phyloP scores from a whole-genome alignment of 2,329 filamentous ascomycete genomes.

The Fusarium mangiferae region DNA sequence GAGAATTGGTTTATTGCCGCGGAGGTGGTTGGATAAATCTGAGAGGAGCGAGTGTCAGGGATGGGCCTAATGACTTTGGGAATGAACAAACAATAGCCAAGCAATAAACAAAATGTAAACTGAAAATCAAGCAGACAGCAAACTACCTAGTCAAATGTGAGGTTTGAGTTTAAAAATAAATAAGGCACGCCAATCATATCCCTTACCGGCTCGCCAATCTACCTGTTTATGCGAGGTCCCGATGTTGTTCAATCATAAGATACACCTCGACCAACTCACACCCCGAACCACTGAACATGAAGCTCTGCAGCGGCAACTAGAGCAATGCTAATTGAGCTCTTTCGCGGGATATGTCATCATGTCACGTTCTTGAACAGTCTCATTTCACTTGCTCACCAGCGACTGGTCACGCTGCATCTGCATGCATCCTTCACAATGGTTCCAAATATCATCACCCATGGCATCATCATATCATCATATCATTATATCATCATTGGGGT shows the following conservation, averaged over 20 bases:
- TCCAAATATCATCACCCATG: neutral
- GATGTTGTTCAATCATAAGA: neutral
- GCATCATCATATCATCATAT: neutral
- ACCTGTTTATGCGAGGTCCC: neutral
- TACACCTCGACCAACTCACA: neutral
- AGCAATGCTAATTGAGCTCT: neutral
- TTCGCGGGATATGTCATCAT: neutral
- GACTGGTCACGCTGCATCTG: neutral
- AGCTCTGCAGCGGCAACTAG: neutral
- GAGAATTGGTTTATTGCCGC: neutral
- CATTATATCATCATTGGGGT: neutral
- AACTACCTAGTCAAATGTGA: neutral
- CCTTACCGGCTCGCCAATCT: slow-evolving; percentile 7
- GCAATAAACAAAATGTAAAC: neutral
- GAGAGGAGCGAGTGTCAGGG: neutral
- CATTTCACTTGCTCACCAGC: neutral
- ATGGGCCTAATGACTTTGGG: neutral
- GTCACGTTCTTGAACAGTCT: neutral
- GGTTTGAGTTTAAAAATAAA: neutral
- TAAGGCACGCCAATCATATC: slow-evolving; percentile 7
- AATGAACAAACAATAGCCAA: neutral
- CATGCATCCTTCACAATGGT: neutral
- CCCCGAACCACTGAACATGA: neutral
- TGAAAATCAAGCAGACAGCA: neutral
- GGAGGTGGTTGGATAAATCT: neutral